phyloP scores from a whole-genome alignment of 192 early-diverging fungal species.

The Diversispora epigaea region DNA sequence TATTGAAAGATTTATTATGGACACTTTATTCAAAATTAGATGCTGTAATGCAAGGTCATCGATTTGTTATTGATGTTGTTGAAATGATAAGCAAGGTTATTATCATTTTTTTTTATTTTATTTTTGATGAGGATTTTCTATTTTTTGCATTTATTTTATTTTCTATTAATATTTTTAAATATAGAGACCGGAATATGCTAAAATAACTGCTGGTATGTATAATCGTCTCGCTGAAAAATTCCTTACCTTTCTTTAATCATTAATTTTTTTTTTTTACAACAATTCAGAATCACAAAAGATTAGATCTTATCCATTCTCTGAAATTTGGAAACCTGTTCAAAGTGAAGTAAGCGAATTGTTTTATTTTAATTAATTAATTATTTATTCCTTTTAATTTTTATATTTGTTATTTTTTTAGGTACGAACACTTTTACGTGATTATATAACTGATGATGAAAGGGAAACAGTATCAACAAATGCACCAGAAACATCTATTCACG shows the following conservation, averaged over 20 bases:
- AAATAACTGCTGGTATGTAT: slow-evolving; percentile 4
- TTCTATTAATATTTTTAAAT: neutral
- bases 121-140: neutral
- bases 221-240: neutral
- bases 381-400: too few species aligned
- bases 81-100: slow-evolving; percentile 38
- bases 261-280: neutral
- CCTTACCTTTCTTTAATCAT: neutral
- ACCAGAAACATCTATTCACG: slow-evolving; percentile 36
- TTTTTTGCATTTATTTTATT: neutral
- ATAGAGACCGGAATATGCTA: slow-evolving; percentile 18
- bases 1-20: slow-evolving; percentile 72
- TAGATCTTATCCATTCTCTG: slow-evolving; percentile 40
- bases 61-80: slow-evolving; percentile 65
- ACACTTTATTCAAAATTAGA: slow-evolving; percentile 76
- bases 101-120: neutral
- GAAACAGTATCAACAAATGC: slow-evolving; percentile 18
- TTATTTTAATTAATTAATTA: too few species aligned
- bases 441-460: slow-evolving; percentile 43
- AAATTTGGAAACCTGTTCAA: slow-evolving; percentile 47
- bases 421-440: slow-evolving; percentile 36
- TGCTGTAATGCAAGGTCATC: slow-evolving; percentile 72
- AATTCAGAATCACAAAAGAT: slow-evolving; percentile 26
- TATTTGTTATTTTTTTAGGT: slow-evolving; percentile 26
- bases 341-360: slow-evolving; percentile 33